A percentile compares a stretch with the other conserved stretches of the same genome.
These are phyloP conservation scores for Agrostemma githago DNA, from an alignment of 148 eudicot species.

Conservation along the genomic window DNA sequence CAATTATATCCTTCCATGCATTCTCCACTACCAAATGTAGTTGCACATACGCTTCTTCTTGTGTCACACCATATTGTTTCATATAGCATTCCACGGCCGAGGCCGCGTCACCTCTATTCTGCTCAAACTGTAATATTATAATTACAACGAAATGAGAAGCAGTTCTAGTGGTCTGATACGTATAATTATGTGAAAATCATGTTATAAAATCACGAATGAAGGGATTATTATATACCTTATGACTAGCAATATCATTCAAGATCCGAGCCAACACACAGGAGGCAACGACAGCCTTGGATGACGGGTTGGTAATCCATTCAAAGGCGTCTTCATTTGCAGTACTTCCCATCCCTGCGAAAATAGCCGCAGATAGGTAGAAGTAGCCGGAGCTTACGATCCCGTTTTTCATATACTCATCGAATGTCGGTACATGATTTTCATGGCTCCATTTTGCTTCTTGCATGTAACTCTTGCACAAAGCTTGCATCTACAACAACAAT, in stretches of 20 bases:
- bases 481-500: slow-evolving; percentile 22
- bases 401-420: slow-evolving; percentile 28
- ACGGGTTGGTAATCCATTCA: slow-evolving; percentile 21
- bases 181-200: too few species aligned
- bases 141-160: too few species aligned
- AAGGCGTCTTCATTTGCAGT: slow-evolving; percentile 21
- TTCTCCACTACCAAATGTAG: slow-evolving; percentile 3
- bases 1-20: slow-evolving; percentile 21
- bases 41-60: neutral
- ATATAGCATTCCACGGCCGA: slow-evolving; percentile 20
- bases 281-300: slow-evolving; percentile 20
- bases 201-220: too few species aligned
- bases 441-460: slow-evolving; percentile 32
- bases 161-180: too few species aligned
- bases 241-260: slow-evolving; percentile 19
- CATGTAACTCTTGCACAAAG: slow-evolving; percentile 14
- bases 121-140: slow-evolving; percentile 10
- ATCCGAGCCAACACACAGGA: slow-evolving; percentile 6
- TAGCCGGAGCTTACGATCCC: slow-evolving; percentile 10
- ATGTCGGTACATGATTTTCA: slow-evolving; percentile 24
- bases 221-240: too few species aligned
- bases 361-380: neutral
- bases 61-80: slow-evolving; percentile 6
- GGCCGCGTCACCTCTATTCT: slow-evolving; percentile 11
- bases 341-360: slow-evolving; percentile 23